phyloP scores from a whole-genome alignment of 2,329 filamentous ascomycete species.

The Emmonsiellopsis sp. region DNA sequence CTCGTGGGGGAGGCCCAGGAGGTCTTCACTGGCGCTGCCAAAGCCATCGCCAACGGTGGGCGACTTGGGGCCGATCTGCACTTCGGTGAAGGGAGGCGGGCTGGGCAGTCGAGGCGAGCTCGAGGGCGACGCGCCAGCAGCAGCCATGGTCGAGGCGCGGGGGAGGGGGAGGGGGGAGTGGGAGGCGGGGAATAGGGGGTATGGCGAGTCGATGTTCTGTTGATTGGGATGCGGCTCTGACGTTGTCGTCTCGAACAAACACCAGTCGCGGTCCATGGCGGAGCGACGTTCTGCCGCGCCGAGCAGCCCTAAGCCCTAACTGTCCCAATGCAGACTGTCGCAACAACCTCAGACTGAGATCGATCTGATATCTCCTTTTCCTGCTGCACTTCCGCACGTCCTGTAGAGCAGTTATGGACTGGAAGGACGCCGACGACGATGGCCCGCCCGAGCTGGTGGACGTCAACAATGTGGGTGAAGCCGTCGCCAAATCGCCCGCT shows the following conservation, averaged over 20 bases:
- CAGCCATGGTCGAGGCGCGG: constrained; percentile 28
- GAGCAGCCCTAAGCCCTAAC: constrained; percentile 27
- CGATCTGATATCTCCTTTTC: neutral
- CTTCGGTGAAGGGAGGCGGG: constrained; percentile 88
- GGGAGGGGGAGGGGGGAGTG: neutral
- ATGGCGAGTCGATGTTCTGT: neutral
- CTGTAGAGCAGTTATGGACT: constrained; percentile 4
- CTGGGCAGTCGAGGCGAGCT: constrained; percentile 89
- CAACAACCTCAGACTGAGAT: neutral
- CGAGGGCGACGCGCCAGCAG: constrained; percentile 42
- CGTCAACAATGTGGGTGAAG: constrained; percentile 18
- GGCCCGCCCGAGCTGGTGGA: constrained; percentile 36
- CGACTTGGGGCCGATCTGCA: constrained; percentile 75
- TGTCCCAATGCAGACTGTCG: neutral
- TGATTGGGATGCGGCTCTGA: neutral
- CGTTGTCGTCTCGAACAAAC: neutral
- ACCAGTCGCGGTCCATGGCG: neutral
- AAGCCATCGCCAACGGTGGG: constrained; percentile 54
- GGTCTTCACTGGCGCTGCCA: constrained; percentile 47
- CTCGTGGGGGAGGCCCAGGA: constrained; percentile 47
- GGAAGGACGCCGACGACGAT: constrained; percentile 26
- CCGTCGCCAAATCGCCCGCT: constrained; percentile 17
- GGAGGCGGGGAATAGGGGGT: neutral
- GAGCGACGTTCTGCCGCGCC: constrained; percentile 1
- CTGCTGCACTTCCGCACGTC: neutral